A percentile compares a stretch with the other conserved stretches of the same genome.
Evolutionary conservation across 495 filamentous ascomycete species (phyloP).

Genomic region (Tuber microsphaerosporum): DNA sequence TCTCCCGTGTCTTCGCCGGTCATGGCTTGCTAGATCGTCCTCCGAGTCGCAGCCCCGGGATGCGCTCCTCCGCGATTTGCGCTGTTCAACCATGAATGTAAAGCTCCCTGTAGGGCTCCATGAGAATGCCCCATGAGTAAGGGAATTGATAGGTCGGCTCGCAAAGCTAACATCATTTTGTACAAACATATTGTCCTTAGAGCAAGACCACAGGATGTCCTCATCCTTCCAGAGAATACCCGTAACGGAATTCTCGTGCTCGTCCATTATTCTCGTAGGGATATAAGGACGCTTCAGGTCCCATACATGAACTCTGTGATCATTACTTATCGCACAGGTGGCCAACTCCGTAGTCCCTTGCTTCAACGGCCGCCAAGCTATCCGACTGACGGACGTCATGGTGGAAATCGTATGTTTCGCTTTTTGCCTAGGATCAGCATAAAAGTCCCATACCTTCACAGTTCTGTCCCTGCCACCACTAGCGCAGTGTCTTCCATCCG

Average conservation of each 20-base stretch:
- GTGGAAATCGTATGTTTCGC: constrained; percentile 56
- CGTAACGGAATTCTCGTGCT: constrained; percentile 61
- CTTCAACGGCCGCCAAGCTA: constrained; percentile 77
- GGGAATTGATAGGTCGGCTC: constrained; percentile 65
- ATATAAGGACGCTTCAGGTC: constrained; percentile 80
- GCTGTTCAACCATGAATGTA: constrained; percentile 35
- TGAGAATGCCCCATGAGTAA: constrained; percentile 59
- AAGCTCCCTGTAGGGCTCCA: constrained; percentile 37
- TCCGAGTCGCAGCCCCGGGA: constrained; percentile 32
- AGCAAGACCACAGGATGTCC: constrained; percentile 85
- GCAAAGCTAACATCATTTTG: constrained; percentile 84
- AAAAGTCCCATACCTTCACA: constrained; percentile 89
- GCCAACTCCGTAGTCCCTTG: constrained; percentile 54
- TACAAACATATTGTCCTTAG: constrained; percentile 71
- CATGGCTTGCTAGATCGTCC: constrained; percentile 33
- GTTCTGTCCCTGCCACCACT: constrained; percentile 69
- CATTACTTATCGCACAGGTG: constrained; percentile 60
- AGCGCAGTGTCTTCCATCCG: constrained; percentile 80
- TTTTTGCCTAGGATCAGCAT: constrained; percentile 73
- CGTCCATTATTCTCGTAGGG: constrained; percentile 76
- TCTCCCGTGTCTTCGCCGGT: constrained; percentile 25
- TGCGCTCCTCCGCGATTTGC: constrained; percentile 20
- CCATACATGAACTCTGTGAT: constrained; percentile 76
- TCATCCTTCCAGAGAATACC: constrained; percentile 86
- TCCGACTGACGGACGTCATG: constrained; percentile 60